A percentile compares a stretch with the other conserved stretches of the same genome.
These are phyloP conservation scores for Phytophthora kernoviae DNA, from an alignment of 352 stramenopile species.

Conservation along the genomic window DNA sequence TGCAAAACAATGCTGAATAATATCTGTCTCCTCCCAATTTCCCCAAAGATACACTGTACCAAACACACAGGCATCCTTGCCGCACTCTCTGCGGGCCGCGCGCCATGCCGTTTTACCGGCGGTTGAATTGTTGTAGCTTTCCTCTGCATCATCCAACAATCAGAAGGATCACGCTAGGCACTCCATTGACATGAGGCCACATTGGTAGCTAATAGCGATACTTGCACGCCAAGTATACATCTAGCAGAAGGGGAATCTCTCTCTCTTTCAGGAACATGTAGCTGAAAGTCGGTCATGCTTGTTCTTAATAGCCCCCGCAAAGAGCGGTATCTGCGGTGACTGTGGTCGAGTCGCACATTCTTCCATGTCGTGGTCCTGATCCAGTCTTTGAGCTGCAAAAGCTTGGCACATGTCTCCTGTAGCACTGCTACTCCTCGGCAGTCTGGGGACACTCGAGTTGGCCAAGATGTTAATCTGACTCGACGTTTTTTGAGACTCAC, in stretches of 20 bases:
- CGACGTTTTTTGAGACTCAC: conserved; percentile 68
- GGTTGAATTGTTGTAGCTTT: conserved; percentile 6
- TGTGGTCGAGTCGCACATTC: conserved; percentile 38
- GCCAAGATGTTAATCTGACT: conserved; percentile 70
- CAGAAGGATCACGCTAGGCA: conserved; percentile 1
- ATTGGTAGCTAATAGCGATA: conserved; percentile 2
- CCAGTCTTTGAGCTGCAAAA: conserved; percentile 23
- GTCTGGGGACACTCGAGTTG: conserved; percentile 12
- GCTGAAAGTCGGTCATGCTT: conserved; percentile 36
- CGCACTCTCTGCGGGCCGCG: conserved; percentile 15
- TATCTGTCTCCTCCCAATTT: conserved; percentile 20
- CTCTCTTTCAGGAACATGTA: conserved; percentile 33
- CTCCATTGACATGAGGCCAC: not conserved
- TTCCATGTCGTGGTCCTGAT: conserved; percentile 62
- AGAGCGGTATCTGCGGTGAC: conserved; percentile 31
- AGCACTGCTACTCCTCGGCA: conserved; percentile 30
- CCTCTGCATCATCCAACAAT: conserved; percentile 4
- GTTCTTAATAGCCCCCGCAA: conserved; percentile 15
- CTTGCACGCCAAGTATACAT: conserved; percentile 1
- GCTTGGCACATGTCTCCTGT: conserved; percentile 34
- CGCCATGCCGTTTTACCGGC: conserved; percentile 12
- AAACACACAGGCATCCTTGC: conserved; percentile 14
- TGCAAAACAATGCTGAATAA: conserved; percentile 21
- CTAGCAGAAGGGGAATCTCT: conserved; percentile 10
- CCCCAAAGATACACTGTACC: conserved; percentile 18